phyloP scores from a whole-genome alignment of 1,139 yeast genomes.

The Taphrina flavorubra region DNA sequence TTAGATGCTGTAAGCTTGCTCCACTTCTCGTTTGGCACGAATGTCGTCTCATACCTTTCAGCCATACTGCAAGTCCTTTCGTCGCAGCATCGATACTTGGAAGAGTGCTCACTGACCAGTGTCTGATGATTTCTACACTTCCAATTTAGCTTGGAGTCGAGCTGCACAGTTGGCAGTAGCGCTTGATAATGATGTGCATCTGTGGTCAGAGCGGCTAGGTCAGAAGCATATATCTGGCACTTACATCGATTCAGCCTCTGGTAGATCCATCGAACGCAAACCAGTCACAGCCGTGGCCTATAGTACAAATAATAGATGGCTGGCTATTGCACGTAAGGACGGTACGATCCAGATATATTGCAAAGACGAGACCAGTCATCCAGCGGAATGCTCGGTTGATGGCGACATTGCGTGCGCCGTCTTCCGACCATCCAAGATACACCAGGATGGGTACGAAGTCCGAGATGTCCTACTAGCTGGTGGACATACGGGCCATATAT shows the following conservation, averaged over 20 bases:
- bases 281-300: constrained; percentile 63
- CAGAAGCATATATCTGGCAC: constrained; percentile 48
- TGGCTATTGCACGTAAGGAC: constrained; percentile 66
- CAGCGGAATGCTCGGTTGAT: background rate
- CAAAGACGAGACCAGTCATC: background rate
- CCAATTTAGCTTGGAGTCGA: constrained; percentile 70
- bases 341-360: constrained; percentile 58
- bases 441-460: background rate
- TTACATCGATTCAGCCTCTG: background rate
- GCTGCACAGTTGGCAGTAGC: constrained; percentile 71
- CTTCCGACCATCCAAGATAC: constrained; percentile 13
- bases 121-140: constrained; percentile 80
- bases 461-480: constrained; percentile 35
- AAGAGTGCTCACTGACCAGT: constrained; percentile 58
- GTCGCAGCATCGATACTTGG: too few relatives aligned
- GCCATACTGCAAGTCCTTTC: constrained; percentile 9
- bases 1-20: constrained; percentile 60
- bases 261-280: background rate
- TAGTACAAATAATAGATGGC: constrained; percentile 55
- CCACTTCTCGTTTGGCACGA: background rate
- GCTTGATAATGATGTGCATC: constrained; percentile 62
- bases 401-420: constrained; percentile 30
- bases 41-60: background rate
- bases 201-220: constrained; percentile 63
- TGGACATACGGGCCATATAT: constrained; percentile 27